Evolutionary conservation across 2,329 filamentous ascomycete species (phyloP).

Genomic region (Thelonectria olida): DNA sequence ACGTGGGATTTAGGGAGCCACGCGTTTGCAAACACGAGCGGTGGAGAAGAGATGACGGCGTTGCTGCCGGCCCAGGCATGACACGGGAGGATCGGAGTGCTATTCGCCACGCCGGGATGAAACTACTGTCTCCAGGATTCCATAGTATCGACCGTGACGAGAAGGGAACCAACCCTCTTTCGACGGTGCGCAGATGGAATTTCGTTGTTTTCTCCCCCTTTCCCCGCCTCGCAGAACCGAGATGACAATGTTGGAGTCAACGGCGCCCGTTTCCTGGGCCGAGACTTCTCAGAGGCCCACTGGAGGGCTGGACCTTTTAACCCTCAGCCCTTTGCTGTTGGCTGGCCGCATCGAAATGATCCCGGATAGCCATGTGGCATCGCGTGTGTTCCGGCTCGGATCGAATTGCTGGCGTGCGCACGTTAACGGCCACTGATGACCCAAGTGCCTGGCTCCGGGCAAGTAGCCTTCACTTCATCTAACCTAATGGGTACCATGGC

Average conservation of each 20-base stretch:
- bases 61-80: constrained; percentile 29
- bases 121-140: constrained; percentile 4
- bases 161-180: background rate
- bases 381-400: constrained; percentile 22
- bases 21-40: constrained; percentile 34
- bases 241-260: constrained; percentile 4
- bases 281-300: constrained; percentile 22
- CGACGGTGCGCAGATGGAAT: background rate
- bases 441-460: constrained; percentile 14
- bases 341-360: constrained; percentile 10
- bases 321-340: constrained; percentile 23
- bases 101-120: constrained; percentile 21
- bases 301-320: constrained; percentile 15
- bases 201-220: constrained; percentile 1
- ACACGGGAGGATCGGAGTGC: constrained; percentile 8
- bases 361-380: constrained; percentile 36
- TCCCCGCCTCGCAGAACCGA: constrained; percentile 1
- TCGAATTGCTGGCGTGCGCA: constrained; percentile 24
- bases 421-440: constrained; percentile 7
- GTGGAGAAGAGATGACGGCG: constrained; percentile 31
- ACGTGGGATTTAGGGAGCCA: constrained; percentile 43
- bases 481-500: background rate
- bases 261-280: constrained; percentile 8
- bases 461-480: background rate
- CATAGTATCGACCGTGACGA: background rate